Base-by-base conservation (phyloP, 1,284 basidiomycete genomes). In the Apiotrichum sp. region DNA sequence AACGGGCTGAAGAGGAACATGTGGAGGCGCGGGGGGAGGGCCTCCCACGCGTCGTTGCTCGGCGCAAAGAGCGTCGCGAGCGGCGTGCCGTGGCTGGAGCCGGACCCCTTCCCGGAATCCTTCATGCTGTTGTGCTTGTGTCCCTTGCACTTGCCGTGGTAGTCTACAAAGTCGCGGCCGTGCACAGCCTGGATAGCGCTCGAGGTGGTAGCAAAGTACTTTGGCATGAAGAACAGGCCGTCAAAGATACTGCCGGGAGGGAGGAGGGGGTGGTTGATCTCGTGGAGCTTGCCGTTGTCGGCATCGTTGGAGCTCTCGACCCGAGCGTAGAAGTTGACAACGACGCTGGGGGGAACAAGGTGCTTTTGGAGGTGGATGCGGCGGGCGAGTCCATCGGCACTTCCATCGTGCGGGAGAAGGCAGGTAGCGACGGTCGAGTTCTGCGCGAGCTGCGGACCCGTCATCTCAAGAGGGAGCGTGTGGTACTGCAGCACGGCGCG, bases 1-100 rank as follows among this genome's bases (percentile, higher is more conserved):
- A 83, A 82, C 1, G 84, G 84, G 7, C 84, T 86, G 75, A 88
- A 87, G 53, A 88, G 78, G 78, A 80, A 88, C 38, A 79, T 65
- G 55, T 77, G 78, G 46, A 88, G 78, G 51, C 79, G 80, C 41
- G 61, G 67, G 0, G 87, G 87, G 29, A 88, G 78, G 8, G 67
- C 72, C 33, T 75, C 64, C 72, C 86, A 88, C 2, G 86, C 86
- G 7, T 68, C 69, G 68, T 87, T 86, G 49, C 80, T 80, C 0
- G 86, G 87, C 1, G 81, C 82, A 66, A 88, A 87, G 43, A 83
- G 62, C 0, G 86, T 87, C 9, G 82, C 78, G 7, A 83, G 77
- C 0, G 78, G 70, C 10, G 80, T 69, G 8, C 86, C 86, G 47
- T 75, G 62, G 52, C 81, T 75, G 33, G 70, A 54, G 52, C 71